Percentiles rank a stretch among this genome's conserved stretches.
phyloP scores from a whole-genome alignment of 2,329 filamentous ascomycete species.

The Fusarium ramigenum region DNA sequence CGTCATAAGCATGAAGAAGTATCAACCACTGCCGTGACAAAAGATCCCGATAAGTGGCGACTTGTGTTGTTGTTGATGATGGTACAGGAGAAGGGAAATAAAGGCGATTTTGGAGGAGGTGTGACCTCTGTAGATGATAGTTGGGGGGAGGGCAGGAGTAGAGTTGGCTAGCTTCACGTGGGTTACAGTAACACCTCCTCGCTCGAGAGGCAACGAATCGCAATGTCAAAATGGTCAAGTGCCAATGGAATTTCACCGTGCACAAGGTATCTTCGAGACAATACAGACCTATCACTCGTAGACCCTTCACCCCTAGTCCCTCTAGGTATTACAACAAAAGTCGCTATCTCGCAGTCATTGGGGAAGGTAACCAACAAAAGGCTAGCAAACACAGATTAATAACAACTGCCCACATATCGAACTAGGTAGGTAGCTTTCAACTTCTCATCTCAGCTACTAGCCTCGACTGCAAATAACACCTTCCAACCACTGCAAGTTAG shows the following conservation, averaged over 20 bases:
- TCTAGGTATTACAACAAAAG: not conserved
- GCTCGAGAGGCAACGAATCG: not conserved
- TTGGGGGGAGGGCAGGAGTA: not conserved
- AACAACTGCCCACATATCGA: not conserved
- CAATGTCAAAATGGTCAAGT: not conserved
- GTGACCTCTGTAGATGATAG: no score
- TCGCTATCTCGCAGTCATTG: not conserved
- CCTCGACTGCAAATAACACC: not conserved
- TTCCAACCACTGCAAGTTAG: not conserved
- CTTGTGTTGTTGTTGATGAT: not conserved
- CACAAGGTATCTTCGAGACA: not conserved
- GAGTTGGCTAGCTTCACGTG: not conserved
- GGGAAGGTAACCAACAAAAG: not conserved
- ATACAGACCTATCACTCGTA: not conserved
- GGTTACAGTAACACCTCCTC: not conserved
- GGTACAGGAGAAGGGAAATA: not conserved
- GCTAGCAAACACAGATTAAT: not conserved
- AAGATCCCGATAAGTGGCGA: no score
- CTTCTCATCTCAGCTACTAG: not conserved
- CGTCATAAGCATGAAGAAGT: no score
- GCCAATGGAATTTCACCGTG: not conserved
- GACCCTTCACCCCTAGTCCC: not conserved
- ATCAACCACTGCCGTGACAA: not conserved
- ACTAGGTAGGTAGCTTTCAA: not conserved
- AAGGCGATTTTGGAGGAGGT: no score